Evolutionary conservation across 305 asterid species (phyloP).

Genomic region (Solanum hybrid): DNA sequence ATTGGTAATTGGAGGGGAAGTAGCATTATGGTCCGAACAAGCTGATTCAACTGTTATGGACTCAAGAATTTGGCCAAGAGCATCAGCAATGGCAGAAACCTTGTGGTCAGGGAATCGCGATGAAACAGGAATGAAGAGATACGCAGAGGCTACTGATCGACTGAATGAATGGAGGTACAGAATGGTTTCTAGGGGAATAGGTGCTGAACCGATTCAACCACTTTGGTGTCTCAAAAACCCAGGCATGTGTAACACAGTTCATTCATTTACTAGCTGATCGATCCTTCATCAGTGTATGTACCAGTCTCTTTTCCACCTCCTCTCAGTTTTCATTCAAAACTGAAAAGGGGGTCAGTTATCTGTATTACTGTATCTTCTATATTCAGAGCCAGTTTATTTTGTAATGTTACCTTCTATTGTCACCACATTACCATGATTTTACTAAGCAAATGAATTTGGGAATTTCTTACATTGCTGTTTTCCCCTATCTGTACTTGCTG

Average conservation of each 20-base stretch:
- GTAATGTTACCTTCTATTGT: background rate
- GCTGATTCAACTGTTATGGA: slow-evolving; percentile 79
- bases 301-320: background rate
- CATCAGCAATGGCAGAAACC: slow-evolving; percentile 70
- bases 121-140: slow-evolving; percentile 58
- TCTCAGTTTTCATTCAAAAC: background rate
- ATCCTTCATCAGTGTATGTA: background rate
- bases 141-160: slow-evolving; percentile 70
- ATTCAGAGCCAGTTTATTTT: background rate
- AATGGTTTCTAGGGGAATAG: slow-evolving; percentile 68
- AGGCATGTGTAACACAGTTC: slow-evolving; percentile 74
- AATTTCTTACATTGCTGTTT: background rate
- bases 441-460: background rate
- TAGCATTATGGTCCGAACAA: slow-evolving; percentile 88
- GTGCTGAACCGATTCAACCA: slow-evolving; percentile 87
- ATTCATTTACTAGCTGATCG: slow-evolving; percentile 11
- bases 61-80: slow-evolving; percentile 72
- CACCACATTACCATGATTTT: background rate
- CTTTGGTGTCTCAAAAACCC: slow-evolving; percentile 80
- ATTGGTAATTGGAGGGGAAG: slow-evolving; percentile 86
- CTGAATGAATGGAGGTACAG: slow-evolving; percentile 79
- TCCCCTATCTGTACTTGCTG: background rate
- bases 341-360: background rate
- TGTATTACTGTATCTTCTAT: background rate
- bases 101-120: slow-evolving; percentile 84